Evolutionary conservation across 352 stramenopile species (phyloP).

Genomic region (Globisporangium paroecandrum): DNA sequence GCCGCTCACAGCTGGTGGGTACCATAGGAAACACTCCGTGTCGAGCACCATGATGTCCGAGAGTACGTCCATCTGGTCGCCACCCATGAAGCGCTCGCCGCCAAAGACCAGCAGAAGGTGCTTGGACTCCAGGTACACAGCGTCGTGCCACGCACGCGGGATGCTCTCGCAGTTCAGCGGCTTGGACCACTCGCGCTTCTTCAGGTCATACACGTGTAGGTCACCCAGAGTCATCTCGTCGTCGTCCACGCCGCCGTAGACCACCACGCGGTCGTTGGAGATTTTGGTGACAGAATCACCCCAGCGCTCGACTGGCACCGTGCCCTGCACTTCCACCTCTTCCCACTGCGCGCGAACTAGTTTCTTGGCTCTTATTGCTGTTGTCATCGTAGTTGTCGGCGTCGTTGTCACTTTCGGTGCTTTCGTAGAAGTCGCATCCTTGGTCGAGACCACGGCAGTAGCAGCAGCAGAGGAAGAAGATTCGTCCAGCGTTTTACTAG

Average conservation of each 20-base stretch:
- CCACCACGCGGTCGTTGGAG: slow-evolving; percentile 77
- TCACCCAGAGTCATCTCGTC: slow-evolving; percentile 81
- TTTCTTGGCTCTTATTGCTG: slow-evolving; percentile 16
- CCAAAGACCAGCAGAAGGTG: slow-evolving; percentile 92
- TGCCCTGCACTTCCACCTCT: slow-evolving; percentile 34
- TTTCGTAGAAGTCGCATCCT: slow-evolving; percentile 4
- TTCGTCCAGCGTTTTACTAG: not conserved
- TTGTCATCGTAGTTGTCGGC: not conserved
- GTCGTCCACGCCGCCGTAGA: slow-evolving; percentile 91
- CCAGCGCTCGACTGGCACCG: slow-evolving; percentile 66
- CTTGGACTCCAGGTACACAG: slow-evolving; percentile 85
- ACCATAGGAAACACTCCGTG: slow-evolving; percentile 93
- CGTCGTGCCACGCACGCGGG: slow-evolving; percentile 87
- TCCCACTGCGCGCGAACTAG: slow-evolving; percentile 38
- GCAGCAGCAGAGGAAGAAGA: not conserved
- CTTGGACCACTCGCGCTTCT: slow-evolving; percentile 65
- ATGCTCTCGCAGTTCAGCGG: slow-evolving; percentile 89
- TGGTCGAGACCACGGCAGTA: not conserved
- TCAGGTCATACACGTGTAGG: slow-evolving; percentile 84
- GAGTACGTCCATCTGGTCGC: slow-evolving; percentile 68
- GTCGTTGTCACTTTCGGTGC: slow-evolving; percentile 4
- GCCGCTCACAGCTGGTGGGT: slow-evolving; percentile 84
- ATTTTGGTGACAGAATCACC: slow-evolving; percentile 89
- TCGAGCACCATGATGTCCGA: slow-evolving; percentile 91
- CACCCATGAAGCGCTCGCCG: slow-evolving; percentile 71